These are phyloP conservation scores for Blastobotrys aristatus DNA, from an alignment of 1,139 yeast species.

Conservation along the genomic window DNA sequence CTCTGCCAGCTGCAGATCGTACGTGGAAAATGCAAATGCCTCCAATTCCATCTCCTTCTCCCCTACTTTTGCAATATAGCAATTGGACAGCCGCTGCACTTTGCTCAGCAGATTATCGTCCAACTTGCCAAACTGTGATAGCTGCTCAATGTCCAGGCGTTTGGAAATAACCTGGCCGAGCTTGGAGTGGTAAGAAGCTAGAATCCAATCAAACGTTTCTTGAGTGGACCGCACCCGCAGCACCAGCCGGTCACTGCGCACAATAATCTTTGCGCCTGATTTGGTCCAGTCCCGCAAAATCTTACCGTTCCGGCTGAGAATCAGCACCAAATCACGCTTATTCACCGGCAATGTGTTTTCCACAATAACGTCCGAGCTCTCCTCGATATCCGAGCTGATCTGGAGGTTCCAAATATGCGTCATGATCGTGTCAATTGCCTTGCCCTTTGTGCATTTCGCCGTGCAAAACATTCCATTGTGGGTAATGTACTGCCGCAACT, in stretches of 20 bases:
- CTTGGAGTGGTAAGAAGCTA: slow-evolving; percentile 30
- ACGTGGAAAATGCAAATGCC: slow-evolving; percentile 24
- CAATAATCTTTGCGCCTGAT: slow-evolving; percentile 50
- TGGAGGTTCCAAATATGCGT: slow-evolving; percentile 40
- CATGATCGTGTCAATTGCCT: slow-evolving; percentile 30
- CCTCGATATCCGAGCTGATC: slow-evolving; percentile 33
- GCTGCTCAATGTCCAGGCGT: not conserved
- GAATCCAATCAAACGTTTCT: slow-evolving; percentile 35
- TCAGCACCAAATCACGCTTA: slow-evolving; percentile 45
- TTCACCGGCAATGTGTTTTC: slow-evolving; percentile 39
- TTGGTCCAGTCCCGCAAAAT: slow-evolving; percentile 48
- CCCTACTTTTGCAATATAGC: slow-evolving; percentile 23
- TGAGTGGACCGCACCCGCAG: slow-evolving; percentile 37
- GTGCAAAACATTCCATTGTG: not conserved
- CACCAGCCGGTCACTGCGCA: slow-evolving; percentile 38
- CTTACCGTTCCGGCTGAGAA: slow-evolving; percentile 46
- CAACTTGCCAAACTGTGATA: not conserved
- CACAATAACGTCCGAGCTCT: slow-evolving; percentile 40
- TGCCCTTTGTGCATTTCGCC: not conserved
- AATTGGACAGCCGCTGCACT: slow-evolving; percentile 32
- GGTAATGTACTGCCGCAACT: slow-evolving; percentile 29
- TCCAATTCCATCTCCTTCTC: slow-evolving; percentile 17
- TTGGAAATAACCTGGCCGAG: slow-evolving; percentile 21
- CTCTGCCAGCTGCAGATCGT: slow-evolving; percentile 25
- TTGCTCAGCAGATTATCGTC: slow-evolving; percentile 19